A percentile compares a stretch with the other conserved stretches of the same genome.
These are phyloP conservation scores for Lunasporangiospora selenospora DNA, from an alignment of 192 early-diverging fungal species.

Conservation along the genomic window DNA sequence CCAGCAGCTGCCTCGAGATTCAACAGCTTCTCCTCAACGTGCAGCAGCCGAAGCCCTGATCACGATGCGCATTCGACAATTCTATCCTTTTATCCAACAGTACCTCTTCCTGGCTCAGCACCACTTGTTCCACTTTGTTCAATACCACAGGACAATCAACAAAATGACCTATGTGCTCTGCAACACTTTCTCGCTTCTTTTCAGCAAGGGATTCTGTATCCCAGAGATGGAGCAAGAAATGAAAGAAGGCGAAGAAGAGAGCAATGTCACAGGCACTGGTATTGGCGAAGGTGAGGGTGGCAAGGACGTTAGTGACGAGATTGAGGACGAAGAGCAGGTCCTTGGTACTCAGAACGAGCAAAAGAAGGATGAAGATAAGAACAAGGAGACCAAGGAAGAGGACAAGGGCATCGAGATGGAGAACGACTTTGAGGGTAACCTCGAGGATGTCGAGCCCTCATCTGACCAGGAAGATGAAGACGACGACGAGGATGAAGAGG, in stretches of 20 bases:
- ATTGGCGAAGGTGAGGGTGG: conserved; percentile 94
- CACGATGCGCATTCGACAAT: conserved; percentile 50
- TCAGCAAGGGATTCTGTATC: conserved; percentile 89
- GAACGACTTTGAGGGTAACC: conserved; percentile 90
- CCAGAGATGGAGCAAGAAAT: conserved; percentile 71
- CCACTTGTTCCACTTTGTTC: conserved; percentile 59
- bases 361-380: conserved; percentile 56
- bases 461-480: conserved; percentile 66
- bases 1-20: conserved; percentile 4
- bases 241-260: conserved; percentile 65
- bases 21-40: background rate
- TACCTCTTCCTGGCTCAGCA: conserved; percentile 67
- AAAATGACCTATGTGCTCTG: conserved; percentile 77
- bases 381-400: conserved; percentile 76
- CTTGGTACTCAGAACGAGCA: conserved; percentile 85
- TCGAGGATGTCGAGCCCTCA: conserved; percentile 83
- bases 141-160: conserved; percentile 70
- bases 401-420: conserved; percentile 97
- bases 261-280: conserved; percentile 73
- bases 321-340: conserved; percentile 97
- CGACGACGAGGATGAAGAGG: conserved; percentile 70
- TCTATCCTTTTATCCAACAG: conserved; percentile 68
- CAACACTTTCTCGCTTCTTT: conserved; percentile 72
- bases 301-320: conserved; percentile 97
- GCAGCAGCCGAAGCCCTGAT: conserved; percentile 38